These are phyloP conservation scores for Leccinum sublutescens DNA, from an alignment of 768 basidiomycete genomes.

Conservation along the genomic window DNA sequence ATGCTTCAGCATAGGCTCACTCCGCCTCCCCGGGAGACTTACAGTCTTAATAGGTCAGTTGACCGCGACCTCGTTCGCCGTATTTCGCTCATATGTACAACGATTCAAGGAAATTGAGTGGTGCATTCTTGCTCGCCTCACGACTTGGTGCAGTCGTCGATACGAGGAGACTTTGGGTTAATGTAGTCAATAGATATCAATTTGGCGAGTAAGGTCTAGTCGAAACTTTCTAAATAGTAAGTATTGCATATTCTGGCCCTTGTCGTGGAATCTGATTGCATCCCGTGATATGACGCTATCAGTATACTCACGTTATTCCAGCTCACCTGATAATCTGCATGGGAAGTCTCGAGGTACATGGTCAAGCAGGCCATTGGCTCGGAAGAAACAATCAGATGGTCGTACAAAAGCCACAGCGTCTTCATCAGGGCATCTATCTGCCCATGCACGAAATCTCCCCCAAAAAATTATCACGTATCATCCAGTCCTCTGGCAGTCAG, in stretches of 20 bases:
- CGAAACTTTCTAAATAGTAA: neutral
- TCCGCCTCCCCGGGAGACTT: constrained; percentile 92
- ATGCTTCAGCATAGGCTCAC: constrained; percentile 89
- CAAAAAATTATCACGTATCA: neutral
- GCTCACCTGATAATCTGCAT: neutral
- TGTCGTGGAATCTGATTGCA: neutral
- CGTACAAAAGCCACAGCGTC: neutral
- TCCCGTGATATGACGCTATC: neutral
- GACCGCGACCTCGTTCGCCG: constrained; percentile 5
- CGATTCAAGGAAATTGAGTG: constrained; percentile 66
- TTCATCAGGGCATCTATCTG: neutral
- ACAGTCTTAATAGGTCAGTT: constrained; percentile 82
- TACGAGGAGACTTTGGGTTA: constrained; percentile 74
- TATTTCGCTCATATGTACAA: neutral
- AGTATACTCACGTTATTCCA: neutral
- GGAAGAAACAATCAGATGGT: neutral
- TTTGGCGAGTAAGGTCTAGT: constrained; percentile 6
- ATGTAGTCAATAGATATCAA: constrained; percentile 41
- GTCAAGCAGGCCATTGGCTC: neutral
- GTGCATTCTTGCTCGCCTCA: constrained; percentile 76
- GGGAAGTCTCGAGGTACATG: neutral
- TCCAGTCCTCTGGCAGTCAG: neutral
- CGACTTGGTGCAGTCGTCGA: constrained; percentile 73
- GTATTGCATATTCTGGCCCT: neutral
- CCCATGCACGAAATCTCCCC: neutral